Evolutionary conservation across 2,329 filamentous ascomycete species (phyloP).

Genomic region (Verticillium longisporum): DNA sequence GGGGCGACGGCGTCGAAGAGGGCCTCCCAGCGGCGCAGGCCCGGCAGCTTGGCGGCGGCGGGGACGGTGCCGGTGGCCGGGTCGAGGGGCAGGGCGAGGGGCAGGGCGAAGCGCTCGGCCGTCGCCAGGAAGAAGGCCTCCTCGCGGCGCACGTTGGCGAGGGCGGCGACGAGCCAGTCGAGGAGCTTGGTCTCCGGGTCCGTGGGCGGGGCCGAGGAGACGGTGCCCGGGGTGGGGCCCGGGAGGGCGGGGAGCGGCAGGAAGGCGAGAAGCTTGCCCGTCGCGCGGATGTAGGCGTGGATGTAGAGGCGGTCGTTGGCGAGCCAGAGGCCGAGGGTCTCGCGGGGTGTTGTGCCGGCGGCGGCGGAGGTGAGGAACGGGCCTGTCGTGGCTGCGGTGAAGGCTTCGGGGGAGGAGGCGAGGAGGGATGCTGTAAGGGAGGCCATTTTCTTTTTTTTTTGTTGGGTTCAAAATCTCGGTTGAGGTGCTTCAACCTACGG

Average conservation of each 20-base stretch:
- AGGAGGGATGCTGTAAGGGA: constrained; percentile 52
- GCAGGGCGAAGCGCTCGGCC: constrained; percentile 51
- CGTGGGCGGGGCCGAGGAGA: constrained; percentile 34
- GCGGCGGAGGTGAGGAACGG: constrained; percentile 61
- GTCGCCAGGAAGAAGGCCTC: constrained; percentile 62
- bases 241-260: constrained; percentile 43
- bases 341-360: constrained; percentile 50
- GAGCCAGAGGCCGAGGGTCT: constrained; percentile 57
- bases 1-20: constrained; percentile 50
- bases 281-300: constrained; percentile 62
- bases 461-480: neutral
- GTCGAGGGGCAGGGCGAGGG: constrained; percentile 29
- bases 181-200: constrained; percentile 48
- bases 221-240: constrained; percentile 12
- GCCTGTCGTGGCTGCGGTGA: constrained; percentile 54
- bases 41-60: constrained; percentile 27
- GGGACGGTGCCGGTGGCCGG: constrained; percentile 12
- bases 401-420: constrained; percentile 34
- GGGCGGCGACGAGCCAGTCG: constrained; percentile 55
- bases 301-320: constrained; percentile 67
- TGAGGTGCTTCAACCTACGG: too few relatives aligned
- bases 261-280: constrained; percentile 56
- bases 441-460: constrained; percentile 1
- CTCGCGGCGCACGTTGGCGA: constrained; percentile 61
- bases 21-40: constrained; percentile 27